Conservation (phyloP, 169 alveolate species). For the Neospora caninum region DNA sequence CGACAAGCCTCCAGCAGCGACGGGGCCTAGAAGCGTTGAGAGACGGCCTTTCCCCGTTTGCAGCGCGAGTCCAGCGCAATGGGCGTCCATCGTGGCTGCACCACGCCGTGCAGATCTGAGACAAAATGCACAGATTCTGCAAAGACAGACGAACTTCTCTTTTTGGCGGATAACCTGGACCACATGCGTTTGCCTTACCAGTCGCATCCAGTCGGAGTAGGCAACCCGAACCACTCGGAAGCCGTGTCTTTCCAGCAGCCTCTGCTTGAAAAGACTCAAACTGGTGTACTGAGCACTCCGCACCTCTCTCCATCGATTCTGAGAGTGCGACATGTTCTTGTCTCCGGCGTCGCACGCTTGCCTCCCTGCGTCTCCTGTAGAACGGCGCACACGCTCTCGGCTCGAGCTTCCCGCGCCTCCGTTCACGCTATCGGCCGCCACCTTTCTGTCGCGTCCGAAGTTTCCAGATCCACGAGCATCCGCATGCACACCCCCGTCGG, state of each 20-base stretch:
- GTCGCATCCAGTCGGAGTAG: constrained; percentile 22
- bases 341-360: not conserved
- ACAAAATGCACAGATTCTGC: not conserved
- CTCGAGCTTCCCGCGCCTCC: not conserved
- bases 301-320: not conserved
- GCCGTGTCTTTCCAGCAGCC: constrained; percentile 27
- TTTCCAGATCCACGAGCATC: not conserved
- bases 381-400: not conserved
- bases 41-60: not conserved
- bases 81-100: not conserved
- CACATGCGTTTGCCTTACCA: not conserved
- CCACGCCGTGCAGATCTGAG: not conserved
- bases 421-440: not conserved
- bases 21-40: not conserved
- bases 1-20: not conserved
- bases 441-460: not conserved
- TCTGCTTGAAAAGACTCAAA: not conserved
- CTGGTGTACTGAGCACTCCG: not conserved
- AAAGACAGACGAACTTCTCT: not conserved
- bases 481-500: too few species aligned
- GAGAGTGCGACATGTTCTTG: not conserved
- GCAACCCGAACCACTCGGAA: constrained; percentile 19
- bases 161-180: not conserved
- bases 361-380: not conserved
- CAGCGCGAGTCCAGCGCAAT: not conserved